phyloP scores from a whole-genome alignment of 306 rosid genomes.

The Chamaecrista fasciculata region DNA sequence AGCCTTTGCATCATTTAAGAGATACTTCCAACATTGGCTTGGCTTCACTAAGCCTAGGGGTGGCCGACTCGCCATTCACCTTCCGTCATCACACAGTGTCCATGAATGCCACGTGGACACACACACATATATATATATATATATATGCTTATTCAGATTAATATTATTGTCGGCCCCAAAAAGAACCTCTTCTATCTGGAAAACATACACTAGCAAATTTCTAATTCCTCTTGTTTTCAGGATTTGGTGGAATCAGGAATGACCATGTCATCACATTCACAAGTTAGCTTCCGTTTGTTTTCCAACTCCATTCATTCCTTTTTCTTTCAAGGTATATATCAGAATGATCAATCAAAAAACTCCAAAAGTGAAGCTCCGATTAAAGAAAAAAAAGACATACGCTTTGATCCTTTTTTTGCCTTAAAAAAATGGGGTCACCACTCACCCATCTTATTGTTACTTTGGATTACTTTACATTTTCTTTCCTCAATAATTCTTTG shows the following conservation, averaged over 20 bases:
- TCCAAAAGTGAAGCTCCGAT: background rate
- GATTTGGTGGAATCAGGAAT: constrained; percentile 24
- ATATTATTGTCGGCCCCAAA: background rate
- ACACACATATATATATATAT: no score
- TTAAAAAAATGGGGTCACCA: background rate
- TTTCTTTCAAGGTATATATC: no score
- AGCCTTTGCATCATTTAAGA: constrained; percentile 16
- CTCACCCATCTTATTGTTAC: background rate
- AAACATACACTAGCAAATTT: background rate
- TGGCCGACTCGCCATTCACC: background rate
- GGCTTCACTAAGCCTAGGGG: constrained; percentile 7
- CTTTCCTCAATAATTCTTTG: no score
- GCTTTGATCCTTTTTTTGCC: background rate
- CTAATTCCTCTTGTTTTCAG: background rate
- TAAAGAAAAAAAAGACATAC: no score
- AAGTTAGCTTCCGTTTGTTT: background rate
- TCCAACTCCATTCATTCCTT: background rate
- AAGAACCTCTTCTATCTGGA: background rate
- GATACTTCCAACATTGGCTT: constrained; percentile 32
- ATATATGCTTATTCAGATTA: background rate
- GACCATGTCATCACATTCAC: constrained; percentile 6
- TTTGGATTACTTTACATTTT: background rate
- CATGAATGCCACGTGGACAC: constrained; percentile 33
- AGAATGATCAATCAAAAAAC: no score
- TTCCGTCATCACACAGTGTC: background rate